These are phyloP conservation scores for Penicillium thymicola DNA, from an alignment of 2,329 filamentous ascomycete genomes.

Conservation along the genomic window DNA sequence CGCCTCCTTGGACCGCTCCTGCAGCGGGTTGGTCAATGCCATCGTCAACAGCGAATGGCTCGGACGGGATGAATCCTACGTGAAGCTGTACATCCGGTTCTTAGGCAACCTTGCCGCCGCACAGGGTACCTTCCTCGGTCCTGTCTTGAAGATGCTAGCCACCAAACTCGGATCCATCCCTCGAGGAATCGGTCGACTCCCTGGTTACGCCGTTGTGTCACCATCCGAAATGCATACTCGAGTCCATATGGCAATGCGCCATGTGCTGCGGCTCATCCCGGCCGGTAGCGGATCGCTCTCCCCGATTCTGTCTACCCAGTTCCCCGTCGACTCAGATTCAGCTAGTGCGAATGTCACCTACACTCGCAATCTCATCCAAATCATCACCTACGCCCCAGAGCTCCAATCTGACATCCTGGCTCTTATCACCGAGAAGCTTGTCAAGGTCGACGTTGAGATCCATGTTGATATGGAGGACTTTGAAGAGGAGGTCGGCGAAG, in stretches of 20 bases:
- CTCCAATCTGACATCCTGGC: constrained; percentile 77
- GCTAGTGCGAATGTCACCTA: constrained; percentile 82
- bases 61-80: constrained; percentile 58
- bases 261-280: constrained; percentile 76
- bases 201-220: constrained; percentile 56
- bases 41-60: constrained; percentile 60
- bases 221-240: constrained; percentile 66
- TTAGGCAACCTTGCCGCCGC: constrained; percentile 69
- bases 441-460: constrained; percentile 94
- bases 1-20: constrained; percentile 54
- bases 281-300: constrained; percentile 70
- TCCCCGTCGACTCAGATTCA: constrained; percentile 73
- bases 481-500: constrained; percentile 80
- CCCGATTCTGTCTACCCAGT: constrained; percentile 63
- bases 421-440: constrained; percentile 77
- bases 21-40: constrained; percentile 57
- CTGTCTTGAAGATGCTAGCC: constrained; percentile 76
- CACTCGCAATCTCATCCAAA: constrained; percentile 74
- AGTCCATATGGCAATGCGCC: constrained; percentile 71
- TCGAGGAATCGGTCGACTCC: constrained; percentile 52
- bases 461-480: constrained; percentile 90
- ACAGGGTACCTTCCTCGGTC: constrained; percentile 71
- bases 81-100: constrained; percentile 55
- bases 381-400: constrained; percentile 74
- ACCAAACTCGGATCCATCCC: constrained; percentile 67